Evolutionary conservation across 352 stramenopile species (phyloP), one percentile per base, ranked within the genome.

Genomic region (Globisporangium solare): DNA sequence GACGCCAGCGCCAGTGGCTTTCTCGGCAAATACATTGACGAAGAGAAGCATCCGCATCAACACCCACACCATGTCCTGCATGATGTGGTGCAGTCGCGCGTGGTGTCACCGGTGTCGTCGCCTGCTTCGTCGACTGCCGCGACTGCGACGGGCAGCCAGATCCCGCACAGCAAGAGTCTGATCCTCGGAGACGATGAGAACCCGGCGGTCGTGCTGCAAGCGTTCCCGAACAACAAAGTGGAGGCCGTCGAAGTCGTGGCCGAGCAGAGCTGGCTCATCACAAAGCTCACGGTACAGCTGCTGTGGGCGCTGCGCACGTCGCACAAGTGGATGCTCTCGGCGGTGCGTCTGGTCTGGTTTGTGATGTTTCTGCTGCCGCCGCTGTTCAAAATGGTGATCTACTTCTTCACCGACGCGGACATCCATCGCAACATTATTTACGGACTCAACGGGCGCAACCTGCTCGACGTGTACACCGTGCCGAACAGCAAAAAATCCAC

Each of bases 401-500:
- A 88, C 63, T 92, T 70, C 67, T 64, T 82, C 14, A 68, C 68
- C 20, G 60, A 76, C 54, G 48, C 66, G 40, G 64, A 84, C n/a
- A 74, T 95, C 50, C 69, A 87, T 67, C 86, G 86, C 65, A 91
- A 92, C 54, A 73, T 94, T 40, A 78, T 86, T 41, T 94, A 93
- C 58, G 85, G 85, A 18, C 61, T 85, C 45, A 79, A 85, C 12
- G 56, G 69, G 32, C 78, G 87, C 41, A 91, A 96, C 58, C 64
- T 94, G 46, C 67, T 95, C 32, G 89, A 97, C 49, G 73, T 97
- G 37, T 97, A 97, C 59, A 74, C 72, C 20, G 76, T 83, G 17
- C 68, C 76, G 0, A 31, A 22, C n/a, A 32, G 27, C 35, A 48
- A 20, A 64, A 61, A 40, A 27, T 68, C 53, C 60, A 59, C 13